Percentiles rank a stretch among this genome's conserved stretches.
These are phyloP conservation scores for Kuraishia piskuri DNA, from an alignment of 805 yeast species.

Conservation along the genomic window DNA sequence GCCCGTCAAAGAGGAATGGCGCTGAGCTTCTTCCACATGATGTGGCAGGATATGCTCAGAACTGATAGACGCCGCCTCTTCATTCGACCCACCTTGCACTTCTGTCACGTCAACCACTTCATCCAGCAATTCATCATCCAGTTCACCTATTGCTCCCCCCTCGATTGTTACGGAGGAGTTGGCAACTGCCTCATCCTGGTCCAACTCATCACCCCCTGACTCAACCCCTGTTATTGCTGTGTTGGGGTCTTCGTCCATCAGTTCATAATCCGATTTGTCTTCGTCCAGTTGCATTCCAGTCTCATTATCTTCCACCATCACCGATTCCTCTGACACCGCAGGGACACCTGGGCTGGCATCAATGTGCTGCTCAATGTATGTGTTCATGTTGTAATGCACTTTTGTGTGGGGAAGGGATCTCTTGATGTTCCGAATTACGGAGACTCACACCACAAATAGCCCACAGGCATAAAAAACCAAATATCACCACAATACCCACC, in stretches of 20 bases:
- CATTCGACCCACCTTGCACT: no score
- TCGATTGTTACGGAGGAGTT: not conserved
- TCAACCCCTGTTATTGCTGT: not conserved
- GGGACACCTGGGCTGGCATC: not conserved
- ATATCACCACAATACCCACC: no score
- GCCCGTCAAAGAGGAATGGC: not conserved
- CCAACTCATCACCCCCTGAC: not conserved
- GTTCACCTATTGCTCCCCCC: not conserved
- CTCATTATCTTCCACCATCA: not conserved
- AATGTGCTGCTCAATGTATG: no score
- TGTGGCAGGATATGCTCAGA: not conserved
- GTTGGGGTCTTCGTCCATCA: not conserved
- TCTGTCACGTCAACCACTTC: not conserved
- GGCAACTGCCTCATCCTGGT: not conserved
- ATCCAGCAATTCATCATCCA: not conserved
- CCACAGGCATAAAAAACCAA: no score
- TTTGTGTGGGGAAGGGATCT: no score
- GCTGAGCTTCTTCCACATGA: not conserved
- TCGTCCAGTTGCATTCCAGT: not conserved
- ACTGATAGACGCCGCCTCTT: no score
- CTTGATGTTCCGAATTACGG: no score
- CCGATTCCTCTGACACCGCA: not conserved
- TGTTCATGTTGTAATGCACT: no score
- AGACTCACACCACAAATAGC: no score
- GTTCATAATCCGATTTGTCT: not conserved